Conservation (phyloP, 2,329 filamentous ascomycete species). For the Rhynchosporium graminicola region DNA sequence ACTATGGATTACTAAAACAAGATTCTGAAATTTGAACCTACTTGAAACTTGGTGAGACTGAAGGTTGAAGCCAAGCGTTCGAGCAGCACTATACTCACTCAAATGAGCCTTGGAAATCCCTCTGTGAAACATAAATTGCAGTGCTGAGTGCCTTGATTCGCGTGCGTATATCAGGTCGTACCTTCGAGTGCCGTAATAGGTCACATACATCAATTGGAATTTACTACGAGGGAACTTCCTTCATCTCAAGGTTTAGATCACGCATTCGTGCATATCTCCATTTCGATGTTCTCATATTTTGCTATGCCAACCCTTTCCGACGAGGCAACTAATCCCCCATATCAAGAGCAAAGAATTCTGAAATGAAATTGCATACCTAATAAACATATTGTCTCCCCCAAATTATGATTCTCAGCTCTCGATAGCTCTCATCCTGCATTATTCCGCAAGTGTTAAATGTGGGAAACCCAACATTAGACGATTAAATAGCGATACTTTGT, state of each 20-base stretch:
- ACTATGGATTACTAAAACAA: no score
- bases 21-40: no score
- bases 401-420: conserved; percentile 9
- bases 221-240: background rate
- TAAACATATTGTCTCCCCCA: conserved; percentile 10
- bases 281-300: conserved; percentile 8
- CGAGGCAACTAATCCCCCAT: background rate
- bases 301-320: conserved; percentile 6
- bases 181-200: background rate
- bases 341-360: conserved; percentile 8
- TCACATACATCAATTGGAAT: background rate
- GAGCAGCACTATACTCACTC: no score
- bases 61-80: no score
- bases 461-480: conserved; percentile 3
- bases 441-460: conserved; percentile 11
- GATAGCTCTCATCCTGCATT: background rate
- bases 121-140: background rate
- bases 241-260: background rate
- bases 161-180: background rate
- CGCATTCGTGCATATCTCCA: conserved; percentile 1
- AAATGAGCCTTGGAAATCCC: no score
- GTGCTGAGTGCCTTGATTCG: background rate
- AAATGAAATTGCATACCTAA: conserved; percentile 3
- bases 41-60: no score
- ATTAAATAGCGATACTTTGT: conserved; percentile 11